Conservation (phyloP, 257 asterid species). For the Salvia rosmarinus region DNA sequence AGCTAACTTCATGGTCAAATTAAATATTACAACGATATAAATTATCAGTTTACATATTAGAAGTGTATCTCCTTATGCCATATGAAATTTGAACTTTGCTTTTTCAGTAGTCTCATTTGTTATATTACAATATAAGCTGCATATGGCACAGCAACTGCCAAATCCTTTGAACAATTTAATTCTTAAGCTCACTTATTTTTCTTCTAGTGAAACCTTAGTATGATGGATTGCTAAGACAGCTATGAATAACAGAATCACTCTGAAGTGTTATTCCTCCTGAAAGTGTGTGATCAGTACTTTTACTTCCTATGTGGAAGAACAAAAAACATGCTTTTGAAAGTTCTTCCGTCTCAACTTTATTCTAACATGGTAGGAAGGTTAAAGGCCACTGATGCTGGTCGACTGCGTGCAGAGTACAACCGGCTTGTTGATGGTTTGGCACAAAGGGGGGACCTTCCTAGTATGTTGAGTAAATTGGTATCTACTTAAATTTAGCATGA, state of each 20-base stretch:
- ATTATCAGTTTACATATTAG: neutral
- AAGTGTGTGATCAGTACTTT: constrained; percentile 1
- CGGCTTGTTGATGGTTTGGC: constrained; percentile 97
- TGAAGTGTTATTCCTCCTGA: constrained; percentile 14
- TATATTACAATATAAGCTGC: neutral
- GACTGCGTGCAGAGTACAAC: constrained; percentile 92
- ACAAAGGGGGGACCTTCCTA: constrained; percentile 80
- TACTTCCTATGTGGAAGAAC: neutral
- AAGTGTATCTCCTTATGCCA: neutral
- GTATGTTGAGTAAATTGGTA: constrained; percentile 50
- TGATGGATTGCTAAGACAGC: neutral
- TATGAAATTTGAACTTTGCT: constrained; percentile 9
- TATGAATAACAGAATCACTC: neutral
- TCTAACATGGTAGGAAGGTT: constrained; percentile 95
- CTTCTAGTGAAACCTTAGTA: neutral
- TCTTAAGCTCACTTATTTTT: neutral
- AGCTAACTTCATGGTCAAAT: neutral
- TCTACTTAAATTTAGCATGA: constrained; percentile 18
- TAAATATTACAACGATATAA: neutral
- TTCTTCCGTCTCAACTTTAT: constrained; percentile 42
- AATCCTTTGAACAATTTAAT: neutral
- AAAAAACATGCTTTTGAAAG: constrained; percentile 2
- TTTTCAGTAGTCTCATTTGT: neutral
- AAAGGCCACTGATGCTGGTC: constrained; percentile 99
- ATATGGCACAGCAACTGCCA: neutral